These are phyloP conservation scores for Rubia balearica DNA, from an alignment of 305 asterid species.

Conservation along the genomic window DNA sequence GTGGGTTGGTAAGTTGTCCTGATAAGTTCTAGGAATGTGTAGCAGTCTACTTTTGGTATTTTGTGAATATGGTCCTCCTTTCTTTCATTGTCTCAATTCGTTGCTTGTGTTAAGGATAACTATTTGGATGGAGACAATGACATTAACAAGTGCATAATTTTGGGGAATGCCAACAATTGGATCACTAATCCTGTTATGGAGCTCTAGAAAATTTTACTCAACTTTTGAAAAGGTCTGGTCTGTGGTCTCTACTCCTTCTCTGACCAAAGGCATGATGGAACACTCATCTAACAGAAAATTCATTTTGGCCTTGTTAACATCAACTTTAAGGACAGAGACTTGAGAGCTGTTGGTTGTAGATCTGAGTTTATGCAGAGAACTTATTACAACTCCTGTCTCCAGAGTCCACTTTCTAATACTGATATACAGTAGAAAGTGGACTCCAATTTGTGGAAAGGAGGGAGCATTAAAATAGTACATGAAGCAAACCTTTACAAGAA, in stretches of 20 bases:
- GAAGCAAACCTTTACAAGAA: no score
- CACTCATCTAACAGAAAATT: background rate
- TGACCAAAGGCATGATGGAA: background rate
- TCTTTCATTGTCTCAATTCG: constrained; percentile 1
- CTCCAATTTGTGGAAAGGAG: no score
- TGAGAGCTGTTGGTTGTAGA: background rate
- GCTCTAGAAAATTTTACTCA: background rate
- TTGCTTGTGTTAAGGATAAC: background rate
- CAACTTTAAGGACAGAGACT: background rate
- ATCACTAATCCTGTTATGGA: background rate
- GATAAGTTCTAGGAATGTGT: constrained; percentile 33
- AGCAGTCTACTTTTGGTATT: constrained; percentile 27
- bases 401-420: no score
- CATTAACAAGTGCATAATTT: background rate
- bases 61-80: constrained; percentile 10
- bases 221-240: background rate
- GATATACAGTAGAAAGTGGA: no score
- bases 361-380: background rate
- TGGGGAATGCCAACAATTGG: background rate
- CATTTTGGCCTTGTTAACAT: background rate
- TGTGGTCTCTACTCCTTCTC: background rate
- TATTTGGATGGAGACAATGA: constrained; percentile 1
- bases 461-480: no score
- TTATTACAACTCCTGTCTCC: background rate
- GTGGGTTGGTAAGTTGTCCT: constrained; percentile 72